Evolutionary conservation across 768 basidiomycete genomes (phyloP).

Genomic region (Leccinum fibrillosum): DNA sequence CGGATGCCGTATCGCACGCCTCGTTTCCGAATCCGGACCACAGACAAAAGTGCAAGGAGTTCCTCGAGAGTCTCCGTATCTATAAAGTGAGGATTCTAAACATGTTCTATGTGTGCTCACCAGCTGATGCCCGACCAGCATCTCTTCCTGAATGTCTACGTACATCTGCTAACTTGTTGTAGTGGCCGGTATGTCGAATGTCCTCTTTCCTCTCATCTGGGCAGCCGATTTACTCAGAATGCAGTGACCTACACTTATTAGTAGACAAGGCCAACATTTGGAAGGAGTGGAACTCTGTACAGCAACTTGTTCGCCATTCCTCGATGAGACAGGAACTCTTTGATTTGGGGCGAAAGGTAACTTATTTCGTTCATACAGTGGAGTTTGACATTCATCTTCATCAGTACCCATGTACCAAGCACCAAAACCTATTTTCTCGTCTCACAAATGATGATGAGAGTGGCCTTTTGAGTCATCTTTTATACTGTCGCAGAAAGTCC

Average conservation of each 20-base stretch:
- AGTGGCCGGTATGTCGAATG: neutral
- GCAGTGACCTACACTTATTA: conserved; percentile 12
- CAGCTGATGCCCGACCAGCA: conserved; percentile 17
- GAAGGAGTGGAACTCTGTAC: conserved; percentile 14
- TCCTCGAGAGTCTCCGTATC: conserved; percentile 14
- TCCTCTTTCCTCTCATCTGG: neutral
- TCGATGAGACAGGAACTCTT: conserved; percentile 15
- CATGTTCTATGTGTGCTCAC: neutral
- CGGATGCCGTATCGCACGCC: conserved; percentile 1
- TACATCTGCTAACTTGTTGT: conserved; percentile 22
- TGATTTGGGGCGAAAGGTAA: conserved; percentile 10
- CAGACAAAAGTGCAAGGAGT: neutral
- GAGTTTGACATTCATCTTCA: neutral
- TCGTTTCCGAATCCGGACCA: neutral
- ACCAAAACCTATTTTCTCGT: conserved; percentile 2
- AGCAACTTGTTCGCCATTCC: conserved; percentile 15
- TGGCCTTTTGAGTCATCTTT: conserved; percentile 17
- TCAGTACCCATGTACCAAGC: conserved; percentile 15
- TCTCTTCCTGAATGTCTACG: conserved; percentile 24
- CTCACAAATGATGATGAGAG: conserved; percentile 12
- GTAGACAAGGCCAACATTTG: conserved; percentile 7
- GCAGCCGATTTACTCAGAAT: neutral
- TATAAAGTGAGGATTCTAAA: conserved; percentile 15
- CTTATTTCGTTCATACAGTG: neutral
- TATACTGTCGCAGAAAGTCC: conserved; percentile 16